A percentile compares a stretch with the other conserved stretches of the same genome.
Conservation (phyloP, 2,329 filamentous ascomycete genomes). For the Ophiostoma ulmi region DNA sequence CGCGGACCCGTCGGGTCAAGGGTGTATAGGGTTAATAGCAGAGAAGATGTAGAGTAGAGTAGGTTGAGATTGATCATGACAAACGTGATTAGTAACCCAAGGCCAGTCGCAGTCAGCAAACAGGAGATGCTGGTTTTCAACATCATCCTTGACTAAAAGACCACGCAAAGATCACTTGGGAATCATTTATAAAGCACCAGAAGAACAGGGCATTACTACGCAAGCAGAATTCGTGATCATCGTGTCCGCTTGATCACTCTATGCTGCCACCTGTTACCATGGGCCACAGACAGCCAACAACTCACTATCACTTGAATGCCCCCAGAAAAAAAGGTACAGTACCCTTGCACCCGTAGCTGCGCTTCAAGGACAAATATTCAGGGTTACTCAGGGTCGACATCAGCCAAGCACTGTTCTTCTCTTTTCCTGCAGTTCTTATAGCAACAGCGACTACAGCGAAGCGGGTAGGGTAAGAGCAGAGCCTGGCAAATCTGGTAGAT, state of each 20-base stretch:
- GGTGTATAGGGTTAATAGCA: background rate
- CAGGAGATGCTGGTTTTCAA: background rate
- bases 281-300: background rate
- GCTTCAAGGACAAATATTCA: too few relatives aligned
- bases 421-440: background rate
- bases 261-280: background rate
- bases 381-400: too few relatives aligned
- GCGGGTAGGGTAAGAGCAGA: background rate
- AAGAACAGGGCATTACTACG: background rate
- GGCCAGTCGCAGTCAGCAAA: background rate
- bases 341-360: too few relatives aligned
- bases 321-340: too few relatives aligned
- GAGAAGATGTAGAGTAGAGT: background rate
- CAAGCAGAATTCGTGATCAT: too few relatives aligned
- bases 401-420: background rate
- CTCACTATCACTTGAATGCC: too few relatives aligned
- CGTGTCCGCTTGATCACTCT: too few relatives aligned
- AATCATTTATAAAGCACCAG: too few relatives aligned
- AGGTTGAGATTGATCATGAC: background rate
- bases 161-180: too few relatives aligned
- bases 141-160: too few relatives aligned
- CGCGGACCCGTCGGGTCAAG: background rate
- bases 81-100: background rate
- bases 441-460: background rate
- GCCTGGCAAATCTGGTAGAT: background rate